Conservation (phyloP, 2,329 filamentous ascomycete species). For the Penicillium sp. region DNA sequence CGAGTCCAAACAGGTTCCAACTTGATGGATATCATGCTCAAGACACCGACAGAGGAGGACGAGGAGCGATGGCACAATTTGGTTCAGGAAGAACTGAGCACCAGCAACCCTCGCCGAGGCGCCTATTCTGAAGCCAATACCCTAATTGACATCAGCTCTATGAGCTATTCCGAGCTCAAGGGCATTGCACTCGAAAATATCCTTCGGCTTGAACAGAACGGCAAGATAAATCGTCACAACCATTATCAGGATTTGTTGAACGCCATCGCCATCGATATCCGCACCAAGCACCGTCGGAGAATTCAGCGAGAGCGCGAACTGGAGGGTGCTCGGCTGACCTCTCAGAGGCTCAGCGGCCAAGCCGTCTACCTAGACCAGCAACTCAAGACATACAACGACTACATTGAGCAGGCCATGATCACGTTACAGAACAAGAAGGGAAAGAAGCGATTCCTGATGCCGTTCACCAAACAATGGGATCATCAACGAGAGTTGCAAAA, state of each 20-base stretch:
- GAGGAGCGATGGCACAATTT: slow-evolving; percentile 82
- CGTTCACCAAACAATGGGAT: slow-evolving; percentile 98
- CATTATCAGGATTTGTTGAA: slow-evolving; percentile 98
- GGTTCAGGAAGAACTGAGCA: slow-evolving; percentile 75
- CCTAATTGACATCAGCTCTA: slow-evolving; percentile 81
- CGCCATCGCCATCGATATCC: slow-evolving; percentile 92
- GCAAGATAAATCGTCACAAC: slow-evolving; percentile 81
- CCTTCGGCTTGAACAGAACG: slow-evolving; percentile 78
- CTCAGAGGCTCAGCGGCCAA: slow-evolving; percentile 54
- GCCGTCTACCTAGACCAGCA: slow-evolving; percentile 91
- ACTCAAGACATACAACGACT: slow-evolving; percentile 96
- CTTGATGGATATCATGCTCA: slow-evolving; percentile 92
- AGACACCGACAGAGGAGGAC: slow-evolving; percentile 81
- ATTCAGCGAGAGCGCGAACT: slow-evolving; percentile 89
- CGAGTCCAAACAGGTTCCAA: slow-evolving; percentile 88
- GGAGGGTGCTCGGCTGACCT: slow-evolving; percentile 56
- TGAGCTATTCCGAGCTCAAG: slow-evolving; percentile 91
- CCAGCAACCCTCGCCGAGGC: slow-evolving; percentile 66
- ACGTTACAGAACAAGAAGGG: slow-evolving; percentile 96
- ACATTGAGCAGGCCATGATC: slow-evolving; percentile 97
- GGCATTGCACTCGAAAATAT: slow-evolving; percentile 91
- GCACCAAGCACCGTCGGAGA: slow-evolving; percentile 89
- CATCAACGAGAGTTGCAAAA: slow-evolving; percentile 94
- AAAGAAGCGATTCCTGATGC: slow-evolving; percentile 89
- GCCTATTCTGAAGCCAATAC: slow-evolving; percentile 85